Evolutionary conservation across 768 basidiomycete genomes (phyloP), one percentile per base, ranked within the genome.

Genomic region (Rhodotorula toruloides): DNA sequence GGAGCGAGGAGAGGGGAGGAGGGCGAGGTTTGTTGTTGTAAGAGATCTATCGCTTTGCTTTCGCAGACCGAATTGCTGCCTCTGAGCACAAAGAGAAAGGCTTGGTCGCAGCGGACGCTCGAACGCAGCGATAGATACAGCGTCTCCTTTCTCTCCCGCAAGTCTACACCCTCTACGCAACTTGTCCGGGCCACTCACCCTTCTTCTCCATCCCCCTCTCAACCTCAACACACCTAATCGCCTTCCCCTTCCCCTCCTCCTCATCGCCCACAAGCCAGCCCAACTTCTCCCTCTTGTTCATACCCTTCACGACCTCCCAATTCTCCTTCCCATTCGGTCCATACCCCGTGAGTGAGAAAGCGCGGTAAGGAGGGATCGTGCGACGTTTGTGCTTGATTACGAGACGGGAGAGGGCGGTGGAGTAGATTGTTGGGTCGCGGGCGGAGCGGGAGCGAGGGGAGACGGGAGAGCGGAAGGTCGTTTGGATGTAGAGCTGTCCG

Each of bases 371-470:
- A 1, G 68, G 59, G 40, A 69, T 42, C 21, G 68, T 69, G 16
- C 68, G 58, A 7, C 68, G 54, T 32, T 48, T 42, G 63, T 65
- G 63, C 55, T 69, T 69, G 25, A 69, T 25, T 31, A 69, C 68
- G 37, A 64, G 16, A n/a, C 64, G 58, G 3, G 55, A 58, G n/a
- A 69, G 37, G 19, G 52, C 43, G n/a, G 22, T 29, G 4, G 58
- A 54, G 55, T 69, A 65, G 25, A 40, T 54, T 1, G 43, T 63
- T 13, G 46, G 56, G 9, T 22, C 50, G 39, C 68, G 63, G 13
- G 60, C 60, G 66, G 49, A 62, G 55, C 2, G 63, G 54, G 0
- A 32, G 55, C 3, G 63, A 65, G n/a, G n/a, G n/a, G n/a, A n/a
- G n/a, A n/a, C n/a, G n/a, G n/a, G n/a, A n/a, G n/a, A n/a, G 40